Percentiles rank a stretch among this genome's conserved stretches.
These are phyloP conservation scores for Malus hybrid DNA, from an alignment of 331 rosid genomes.

Conservation along the genomic window DNA sequence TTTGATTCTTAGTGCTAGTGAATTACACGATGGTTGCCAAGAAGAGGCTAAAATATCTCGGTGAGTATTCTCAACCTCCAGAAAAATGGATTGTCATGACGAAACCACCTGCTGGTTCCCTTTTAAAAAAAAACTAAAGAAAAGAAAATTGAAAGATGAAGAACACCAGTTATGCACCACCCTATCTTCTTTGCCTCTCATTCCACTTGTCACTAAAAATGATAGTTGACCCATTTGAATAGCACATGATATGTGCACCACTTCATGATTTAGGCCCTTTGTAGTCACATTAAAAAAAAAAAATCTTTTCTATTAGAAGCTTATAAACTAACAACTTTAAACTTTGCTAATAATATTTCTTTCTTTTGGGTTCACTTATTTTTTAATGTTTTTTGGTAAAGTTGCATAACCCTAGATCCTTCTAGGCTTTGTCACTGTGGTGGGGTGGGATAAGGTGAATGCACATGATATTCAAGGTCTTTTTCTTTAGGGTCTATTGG, in stretches of 20 bases:
- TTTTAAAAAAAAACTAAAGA: neutral
- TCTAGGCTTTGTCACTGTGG: neutral
- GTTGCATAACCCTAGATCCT: neutral
- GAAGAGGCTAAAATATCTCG: too few relatives aligned
- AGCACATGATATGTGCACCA: conserved; percentile 30
- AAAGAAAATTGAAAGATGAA: conserved; percentile 2
- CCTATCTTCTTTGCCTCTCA: conserved; percentile 7
- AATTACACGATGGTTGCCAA: too few relatives aligned
- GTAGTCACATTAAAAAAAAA: neutral
- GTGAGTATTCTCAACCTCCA: too few relatives aligned
- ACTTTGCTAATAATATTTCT: neutral
- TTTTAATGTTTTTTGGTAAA: neutral
- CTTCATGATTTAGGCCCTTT: conserved; percentile 33
- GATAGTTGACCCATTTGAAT: conserved; percentile 16
- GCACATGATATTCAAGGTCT: neutral
- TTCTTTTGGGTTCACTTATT: neutral
- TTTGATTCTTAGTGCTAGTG: too few relatives aligned
- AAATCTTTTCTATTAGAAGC: neutral
- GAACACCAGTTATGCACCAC: neutral
- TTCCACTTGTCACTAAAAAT: conserved; percentile 12
- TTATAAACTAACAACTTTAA: neutral
- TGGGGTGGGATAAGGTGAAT: conserved; percentile 5
- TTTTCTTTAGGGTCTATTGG: too few relatives aligned
- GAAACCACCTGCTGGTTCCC: rapidly evolving
- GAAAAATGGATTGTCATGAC: too few relatives aligned